These are phyloP conservation scores for Tolypocladium sp. DNA, from an alignment of 2,329 filamentous ascomycete species.

Conservation along the genomic window DNA sequence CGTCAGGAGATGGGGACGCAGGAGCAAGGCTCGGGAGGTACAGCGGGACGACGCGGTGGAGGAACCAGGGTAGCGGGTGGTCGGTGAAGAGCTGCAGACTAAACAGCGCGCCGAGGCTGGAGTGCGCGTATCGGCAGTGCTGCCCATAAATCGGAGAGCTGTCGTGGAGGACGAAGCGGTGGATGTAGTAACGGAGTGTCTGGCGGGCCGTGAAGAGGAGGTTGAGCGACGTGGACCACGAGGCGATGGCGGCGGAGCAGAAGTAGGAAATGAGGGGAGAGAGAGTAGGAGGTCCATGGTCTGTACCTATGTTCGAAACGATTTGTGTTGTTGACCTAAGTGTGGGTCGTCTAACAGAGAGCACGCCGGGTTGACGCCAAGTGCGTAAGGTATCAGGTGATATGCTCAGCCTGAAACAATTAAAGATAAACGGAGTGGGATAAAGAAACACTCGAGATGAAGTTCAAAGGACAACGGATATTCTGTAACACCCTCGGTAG, in stretches of 20 bases:
- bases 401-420: background rate
- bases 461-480: too few species aligned
- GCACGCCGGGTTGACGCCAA: background rate
- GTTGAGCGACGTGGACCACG: slow-evolving; percentile 73
- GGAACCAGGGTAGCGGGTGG: slow-evolving; percentile 55
- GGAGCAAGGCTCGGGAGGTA: slow-evolving; percentile 55
- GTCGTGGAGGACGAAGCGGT: slow-evolving; percentile 63
- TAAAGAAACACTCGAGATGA: too few species aligned
- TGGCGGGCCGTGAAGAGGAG: slow-evolving; percentile 58
- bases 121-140: slow-evolving; percentile 40
- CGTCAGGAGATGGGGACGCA: slow-evolving; percentile 64
- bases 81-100: slow-evolving; percentile 57
- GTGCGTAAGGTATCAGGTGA: background rate
- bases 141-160: slow-evolving; percentile 26
- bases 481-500: too few species aligned
- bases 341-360: background rate
- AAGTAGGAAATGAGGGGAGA: slow-evolving; percentile 63
- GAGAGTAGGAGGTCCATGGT: slow-evolving; percentile 60
- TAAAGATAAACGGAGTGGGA: too few species aligned
- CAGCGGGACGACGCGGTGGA: slow-evolving; percentile 54
- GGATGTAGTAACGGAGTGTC: slow-evolving; percentile 62
- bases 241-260: slow-evolving; percentile 49
- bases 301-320: background rate
- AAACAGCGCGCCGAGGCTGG: slow-evolving; percentile 45
- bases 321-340: background rate